Evolutionary conservation across 2,329 filamentous ascomycete genomes (phyloP), one percentile per base, ranked within the genome.

Genomic region (Penicillium nordicum): DNA sequence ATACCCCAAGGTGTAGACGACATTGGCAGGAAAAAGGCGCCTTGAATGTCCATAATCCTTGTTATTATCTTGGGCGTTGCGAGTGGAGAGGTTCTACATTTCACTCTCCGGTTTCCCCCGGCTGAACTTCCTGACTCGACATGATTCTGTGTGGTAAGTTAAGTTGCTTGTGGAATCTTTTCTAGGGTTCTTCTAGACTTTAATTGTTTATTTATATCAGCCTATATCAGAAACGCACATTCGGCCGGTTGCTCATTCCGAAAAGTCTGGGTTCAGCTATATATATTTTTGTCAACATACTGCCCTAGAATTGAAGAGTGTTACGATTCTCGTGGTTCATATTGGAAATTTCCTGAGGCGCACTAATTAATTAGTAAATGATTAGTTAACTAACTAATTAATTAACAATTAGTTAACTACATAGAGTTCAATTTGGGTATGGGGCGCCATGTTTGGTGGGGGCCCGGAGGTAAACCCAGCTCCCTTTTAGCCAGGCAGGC

Each of bases 21-120:
- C 52, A 40, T 58, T 58, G 21, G 42, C 8, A 58, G 43, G 18
- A 55, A 38, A 21, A 58, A 55, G 23, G 30, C 48, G 11, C 47
- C 56, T 43, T 58, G 48, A 12, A 18, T 21, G 21, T 3, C 84
- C 72, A 30, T 45, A 18, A 42, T 29, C 1, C 5, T 18, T 12
- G 10, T 3, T 27, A 18, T 14, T 5, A 32, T 32, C 30, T 32
- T 32, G 30, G 1, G 30, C 1, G 30, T 32, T 32, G 3, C 10
- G 5, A 18, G 34, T 21, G 32, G 45, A 10, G 23, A 18, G 10
- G 11, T 36, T 47, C 36, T 47, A 25, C 23, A 16, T 21, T n/a
- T 18, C 6, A 2, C 5, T 10, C 11, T 37, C 34, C 46, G 46
- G 34, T 38, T 48, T 36, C 5, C 14, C 11, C 46, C 34, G 34